phyloP scores from a whole-genome alignment of 768 basidiomycete species.

The Obba rivulosa region DNA sequence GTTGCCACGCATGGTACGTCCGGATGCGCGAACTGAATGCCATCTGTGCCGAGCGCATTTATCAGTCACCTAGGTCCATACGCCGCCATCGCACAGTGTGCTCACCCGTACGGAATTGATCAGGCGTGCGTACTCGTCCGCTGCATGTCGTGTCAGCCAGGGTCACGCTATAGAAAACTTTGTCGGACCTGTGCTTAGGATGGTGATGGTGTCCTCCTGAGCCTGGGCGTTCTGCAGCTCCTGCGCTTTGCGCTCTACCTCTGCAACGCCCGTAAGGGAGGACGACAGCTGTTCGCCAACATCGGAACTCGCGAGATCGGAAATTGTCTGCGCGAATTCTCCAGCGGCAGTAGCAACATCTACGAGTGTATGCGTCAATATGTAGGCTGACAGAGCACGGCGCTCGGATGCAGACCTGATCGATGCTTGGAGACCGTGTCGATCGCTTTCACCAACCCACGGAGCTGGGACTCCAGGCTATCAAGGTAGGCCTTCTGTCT shows the following conservation, averaged over 20 bases:
- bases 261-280: conserved; percentile 64
- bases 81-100: too few relatives aligned
- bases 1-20: conserved; percentile 76
- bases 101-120: conserved; percentile 82
- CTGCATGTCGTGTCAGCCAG: conserved; percentile 23
- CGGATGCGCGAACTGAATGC: conserved; percentile 88
- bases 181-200: conserved; percentile 66
- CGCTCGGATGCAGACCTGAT: conserved; percentile 39
- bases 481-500: conserved; percentile 81
- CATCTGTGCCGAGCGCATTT: conserved; percentile 41
- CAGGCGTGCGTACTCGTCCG: conserved; percentile 91
- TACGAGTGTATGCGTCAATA: conserved; percentile 19
- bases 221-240: conserved; percentile 72
- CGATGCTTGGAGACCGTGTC: conserved; percentile 83
- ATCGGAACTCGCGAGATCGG: conserved; percentile 71
- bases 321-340: conserved; percentile 76
- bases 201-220: conserved; percentile 73
- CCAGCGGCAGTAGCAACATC: conserved; percentile 65
- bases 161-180: background rate
- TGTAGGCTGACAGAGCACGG: background rate
- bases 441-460: conserved; percentile 81
- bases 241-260: conserved; percentile 68
- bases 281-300: conserved; percentile 68
- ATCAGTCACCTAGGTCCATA: too few relatives aligned
- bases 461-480: conserved; percentile 83